These are phyloP conservation scores for Obelidium mucronatum DNA, from an alignment of 192 early-diverging fungal species.

Conservation along the genomic window DNA sequence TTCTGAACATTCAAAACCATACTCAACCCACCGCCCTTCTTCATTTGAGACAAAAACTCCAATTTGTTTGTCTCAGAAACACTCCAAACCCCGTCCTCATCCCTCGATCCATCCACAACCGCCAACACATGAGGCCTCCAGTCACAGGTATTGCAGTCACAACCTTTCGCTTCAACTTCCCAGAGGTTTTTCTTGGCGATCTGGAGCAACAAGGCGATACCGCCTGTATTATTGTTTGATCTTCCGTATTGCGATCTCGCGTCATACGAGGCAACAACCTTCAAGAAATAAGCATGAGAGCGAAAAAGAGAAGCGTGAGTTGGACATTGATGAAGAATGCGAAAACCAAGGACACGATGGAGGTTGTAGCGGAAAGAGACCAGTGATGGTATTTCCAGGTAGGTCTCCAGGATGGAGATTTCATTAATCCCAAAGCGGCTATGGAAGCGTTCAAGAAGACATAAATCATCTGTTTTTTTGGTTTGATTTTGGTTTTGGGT, in stretches of 20 bases:
- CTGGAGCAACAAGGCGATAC: conserved; percentile 11
- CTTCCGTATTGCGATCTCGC: conserved; percentile 35
- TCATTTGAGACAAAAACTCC: conserved; percentile 36
- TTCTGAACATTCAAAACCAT: not conserved
- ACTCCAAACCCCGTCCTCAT: not conserved
- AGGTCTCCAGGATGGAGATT: conserved; percentile 39
- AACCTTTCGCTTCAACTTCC: conserved; percentile 22
- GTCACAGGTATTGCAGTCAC: conserved; percentile 13
- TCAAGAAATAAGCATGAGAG: conserved; percentile 9
- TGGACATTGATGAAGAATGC: conserved; percentile 27
- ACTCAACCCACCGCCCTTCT: conserved; percentile 30
- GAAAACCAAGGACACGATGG: conserved; percentile 24
- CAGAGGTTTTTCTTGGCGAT: conserved; percentile 38
- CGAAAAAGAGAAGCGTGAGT: not conserved
- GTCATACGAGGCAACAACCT: conserved; percentile 31
- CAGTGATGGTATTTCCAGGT: conserved; percentile 42
- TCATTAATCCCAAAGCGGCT: conserved; percentile 24
- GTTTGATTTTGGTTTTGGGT: too few relatives aligned
- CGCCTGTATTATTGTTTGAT: not conserved
- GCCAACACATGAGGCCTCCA: conserved; percentile 36
- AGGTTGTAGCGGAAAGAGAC: conserved; percentile 18
- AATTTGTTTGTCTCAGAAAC: conserved; percentile 1
- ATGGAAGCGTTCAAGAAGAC: conserved; percentile 37
- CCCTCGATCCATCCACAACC: conserved; percentile 28
- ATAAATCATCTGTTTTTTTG: conserved; percentile 22